A percentile compares a stretch with the other conserved stretches of the same genome.
Evolutionary conservation across 83 land plant genomes (phyloP).

Genomic region (Diphasiastrum complanatum): DNA sequence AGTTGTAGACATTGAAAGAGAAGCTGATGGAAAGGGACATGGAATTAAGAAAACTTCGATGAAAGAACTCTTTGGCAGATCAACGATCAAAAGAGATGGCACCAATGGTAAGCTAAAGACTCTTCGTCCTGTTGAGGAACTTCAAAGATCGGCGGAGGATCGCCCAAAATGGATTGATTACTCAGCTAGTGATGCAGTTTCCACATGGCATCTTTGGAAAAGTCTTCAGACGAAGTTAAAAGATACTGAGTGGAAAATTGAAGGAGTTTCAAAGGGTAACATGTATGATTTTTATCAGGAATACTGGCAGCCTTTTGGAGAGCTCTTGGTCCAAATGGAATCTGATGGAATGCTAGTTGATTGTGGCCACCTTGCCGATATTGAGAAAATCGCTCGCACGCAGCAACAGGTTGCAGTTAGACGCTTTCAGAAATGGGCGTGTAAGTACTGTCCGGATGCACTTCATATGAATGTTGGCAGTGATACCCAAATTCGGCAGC

Average conservation of each 20-base stretch:
- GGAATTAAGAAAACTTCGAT: constrained; percentile 63
- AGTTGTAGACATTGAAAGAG: constrained; percentile 43
- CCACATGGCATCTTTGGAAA: constrained; percentile 68
- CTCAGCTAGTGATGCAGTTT: constrained; percentile 76
- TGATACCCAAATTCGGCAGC: constrained; percentile 85
- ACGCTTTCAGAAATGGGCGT: constrained; percentile 77
- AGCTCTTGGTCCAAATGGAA: constrained; percentile 72
- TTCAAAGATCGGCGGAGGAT: constrained; percentile 53
- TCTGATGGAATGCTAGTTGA: constrained; percentile 88
- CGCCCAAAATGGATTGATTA: constrained; percentile 72
- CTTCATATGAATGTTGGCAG: constrained; percentile 84
- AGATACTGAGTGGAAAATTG: constrained; percentile 37
- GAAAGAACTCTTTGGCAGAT: constrained; percentile 70
- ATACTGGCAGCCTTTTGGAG: constrained; percentile 89
- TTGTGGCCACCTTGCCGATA: constrained; percentile 55
- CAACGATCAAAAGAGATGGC: constrained; percentile 76
- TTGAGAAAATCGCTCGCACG: constrained; percentile 68
- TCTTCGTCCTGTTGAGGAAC: constrained; percentile 77
- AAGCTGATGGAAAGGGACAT: constrained; percentile 21
- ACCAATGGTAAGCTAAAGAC: constrained; percentile 55
- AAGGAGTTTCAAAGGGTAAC: constrained; percentile 32
- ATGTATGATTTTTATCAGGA: constrained; percentile 82
- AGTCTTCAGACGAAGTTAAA: constrained; percentile 48
- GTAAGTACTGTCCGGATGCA: constrained; percentile 68
- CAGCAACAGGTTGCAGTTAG: constrained; percentile 64